Conservation (phyloP, 192 early-diverging fungal genomes). For the Chytriomyces confervae region DNA sequence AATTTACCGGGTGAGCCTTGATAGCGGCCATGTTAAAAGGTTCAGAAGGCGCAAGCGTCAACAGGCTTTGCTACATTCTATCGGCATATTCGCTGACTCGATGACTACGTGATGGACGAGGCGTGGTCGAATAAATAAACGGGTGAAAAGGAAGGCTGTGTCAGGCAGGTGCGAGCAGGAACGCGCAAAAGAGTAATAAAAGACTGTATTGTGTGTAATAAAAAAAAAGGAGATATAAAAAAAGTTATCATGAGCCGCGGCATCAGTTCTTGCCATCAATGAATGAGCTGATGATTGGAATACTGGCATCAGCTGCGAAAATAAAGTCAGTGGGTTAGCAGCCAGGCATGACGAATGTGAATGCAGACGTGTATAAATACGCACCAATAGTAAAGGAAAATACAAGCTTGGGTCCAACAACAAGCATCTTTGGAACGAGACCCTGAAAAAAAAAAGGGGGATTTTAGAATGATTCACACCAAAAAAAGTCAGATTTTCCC, state of each 20-base stretch:
- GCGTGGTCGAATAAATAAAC: no score
- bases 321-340: not conserved
- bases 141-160: no score
- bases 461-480: not conserved
- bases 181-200: no score
- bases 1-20: no score
- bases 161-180: no score
- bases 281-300: constrained; percentile 16
- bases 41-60: no score
- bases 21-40: no score
- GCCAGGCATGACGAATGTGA: not conserved
- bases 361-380: not conserved
- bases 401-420: constrained; percentile 93
- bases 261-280: constrained; percentile 23
- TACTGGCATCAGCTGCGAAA: constrained; percentile 12
- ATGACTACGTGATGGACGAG: no score
- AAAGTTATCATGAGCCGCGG: not conserved
- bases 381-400: constrained; percentile 96
- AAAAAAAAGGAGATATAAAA: not conserved
- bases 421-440: constrained; percentile 63
- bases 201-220: not conserved
- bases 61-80: no score
- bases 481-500: not conserved
- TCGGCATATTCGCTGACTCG: no score
- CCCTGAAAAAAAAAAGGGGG: constrained; percentile 36